Base-by-base conservation (phyloP, 2,329 filamentous ascomycete species). In the Claviceps maximensis region DNA sequence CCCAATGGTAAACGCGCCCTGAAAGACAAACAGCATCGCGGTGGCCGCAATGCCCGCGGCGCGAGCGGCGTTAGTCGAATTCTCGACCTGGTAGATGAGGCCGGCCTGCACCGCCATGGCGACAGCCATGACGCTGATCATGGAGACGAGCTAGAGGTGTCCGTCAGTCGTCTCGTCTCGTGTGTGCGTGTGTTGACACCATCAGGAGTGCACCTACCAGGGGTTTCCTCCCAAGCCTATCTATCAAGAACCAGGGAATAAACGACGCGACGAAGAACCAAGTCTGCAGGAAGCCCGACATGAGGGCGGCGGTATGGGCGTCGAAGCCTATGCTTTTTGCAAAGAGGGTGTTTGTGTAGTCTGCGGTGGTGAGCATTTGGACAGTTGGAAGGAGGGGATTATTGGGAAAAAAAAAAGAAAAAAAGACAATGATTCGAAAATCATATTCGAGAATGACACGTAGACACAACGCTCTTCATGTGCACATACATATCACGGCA, bases 271-370 rank as follows among this genome's bases (percentile, higher is more conserved):
- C 29, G 52, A 71, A 71, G 53, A 68, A 70, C 67, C 67, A 73
- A 0, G 74, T 76, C 60, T 76, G 72, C 13, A 77, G 64, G 56
- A 76, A 72, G 36, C 75, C 74, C n/a, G 73, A 73, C 62, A 79
- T 74, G 36, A 79, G 65, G 3, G 74, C 64, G 3, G 76, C 71
- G 60, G 76, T 69, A 45, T 71, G 67, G 1, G 67, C 59, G 19
- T 60, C 60, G 50, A 73, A 69, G 0, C 68, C 66, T 2, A 78
- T 65, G 19, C 70, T 73, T 19, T 69, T 60, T 51, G 74, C 65
- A 51, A 78, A 74, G 1, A 78, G 59, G 0, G 75, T 72, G 15
- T 66, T 68, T 3, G 72, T 66, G 53, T 76, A 76, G 59, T 75
- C 64, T 65, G 41, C 19, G 3, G 41, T 41, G 38, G 19, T 41